phyloP scores from a whole-genome alignment of 768 basidiomycete species.

The Rhodocollybia butyracea region DNA sequence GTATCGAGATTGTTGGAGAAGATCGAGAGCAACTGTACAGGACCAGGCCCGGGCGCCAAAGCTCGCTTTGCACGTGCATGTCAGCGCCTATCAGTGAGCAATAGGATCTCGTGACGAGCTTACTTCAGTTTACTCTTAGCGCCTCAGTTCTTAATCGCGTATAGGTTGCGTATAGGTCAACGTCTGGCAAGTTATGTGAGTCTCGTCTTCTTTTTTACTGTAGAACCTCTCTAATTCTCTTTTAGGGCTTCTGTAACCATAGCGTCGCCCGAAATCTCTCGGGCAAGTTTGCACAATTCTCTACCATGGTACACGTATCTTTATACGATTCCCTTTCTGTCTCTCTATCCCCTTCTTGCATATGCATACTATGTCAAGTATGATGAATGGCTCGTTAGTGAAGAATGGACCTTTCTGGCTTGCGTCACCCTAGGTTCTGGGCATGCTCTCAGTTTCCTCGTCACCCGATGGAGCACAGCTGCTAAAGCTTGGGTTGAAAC shows the following conservation, averaged over 20 bases:
- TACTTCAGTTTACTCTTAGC: not conserved
- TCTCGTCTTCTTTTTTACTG: not conserved
- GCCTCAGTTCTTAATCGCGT: too few species aligned
- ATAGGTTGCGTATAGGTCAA: too few species aligned
- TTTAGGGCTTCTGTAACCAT: slow-evolving; percentile 49
- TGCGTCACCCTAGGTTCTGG: slow-evolving; percentile 80
- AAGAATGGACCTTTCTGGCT: slow-evolving; percentile 97
- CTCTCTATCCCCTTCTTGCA: slow-evolving; percentile 76
- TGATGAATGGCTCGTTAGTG: slow-evolving; percentile 85
- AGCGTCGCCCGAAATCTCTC: slow-evolving; percentile 63
- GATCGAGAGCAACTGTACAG: not conserved
- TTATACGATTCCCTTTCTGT: slow-evolving; percentile 76
- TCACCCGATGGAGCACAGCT: slow-evolving; percentile 84
- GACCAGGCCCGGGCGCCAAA: not conserved
- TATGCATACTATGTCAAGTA: slow-evolving; percentile 93
- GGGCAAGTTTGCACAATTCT: slow-evolving; percentile 62
- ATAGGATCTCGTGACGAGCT: not conserved
- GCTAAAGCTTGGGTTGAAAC: slow-evolving; percentile 83
- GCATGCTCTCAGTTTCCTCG: slow-evolving; percentile 89
- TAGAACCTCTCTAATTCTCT: not conserved
- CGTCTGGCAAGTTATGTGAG: not conserved
- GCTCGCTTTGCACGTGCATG: not conserved
- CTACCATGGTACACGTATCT: slow-evolving; percentile 70
- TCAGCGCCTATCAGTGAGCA: not conserved
- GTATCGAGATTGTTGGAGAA: slow-evolving; percentile 3